Conservation (phyloP, 2,329 filamentous ascomycete species). For the Didymella glomerata region DNA sequence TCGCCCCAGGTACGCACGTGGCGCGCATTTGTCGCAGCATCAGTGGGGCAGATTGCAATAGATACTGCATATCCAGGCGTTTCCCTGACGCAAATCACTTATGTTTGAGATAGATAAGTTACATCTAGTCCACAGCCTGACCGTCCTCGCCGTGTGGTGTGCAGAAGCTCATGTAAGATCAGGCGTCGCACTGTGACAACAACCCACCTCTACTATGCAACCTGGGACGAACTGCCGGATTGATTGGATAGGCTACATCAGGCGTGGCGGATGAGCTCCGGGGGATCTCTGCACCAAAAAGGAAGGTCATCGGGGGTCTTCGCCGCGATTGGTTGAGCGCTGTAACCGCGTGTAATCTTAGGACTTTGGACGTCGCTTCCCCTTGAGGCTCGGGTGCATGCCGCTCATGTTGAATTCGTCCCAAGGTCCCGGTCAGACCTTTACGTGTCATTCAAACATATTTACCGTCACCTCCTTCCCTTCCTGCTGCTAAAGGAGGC, state of each 20-base stretch:
- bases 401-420: neutral
- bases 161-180: neutral
- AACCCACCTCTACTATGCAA: neutral
- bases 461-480: neutral
- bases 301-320: neutral
- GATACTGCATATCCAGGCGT: neutral
- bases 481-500: neutral
- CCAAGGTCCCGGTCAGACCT: neutral
- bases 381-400: neutral
- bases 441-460: neutral
- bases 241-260: neutral
- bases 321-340: neutral
- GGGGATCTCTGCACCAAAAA: neutral
- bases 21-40: neutral
- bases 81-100: neutral
- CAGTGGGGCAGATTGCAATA: neutral
- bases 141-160: neutral
- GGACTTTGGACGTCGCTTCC: neutral
- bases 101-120: neutral
- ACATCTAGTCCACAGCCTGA: neutral
- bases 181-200: neutral
- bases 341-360: neutral
- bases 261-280: neutral
- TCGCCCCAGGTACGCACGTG: neutral
- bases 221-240: neutral